Evolutionary conservation across 257 asterid species (phyloP), one percentile per base, ranked within the genome.

Genomic region (Nicotiana sylvestris): DNA sequence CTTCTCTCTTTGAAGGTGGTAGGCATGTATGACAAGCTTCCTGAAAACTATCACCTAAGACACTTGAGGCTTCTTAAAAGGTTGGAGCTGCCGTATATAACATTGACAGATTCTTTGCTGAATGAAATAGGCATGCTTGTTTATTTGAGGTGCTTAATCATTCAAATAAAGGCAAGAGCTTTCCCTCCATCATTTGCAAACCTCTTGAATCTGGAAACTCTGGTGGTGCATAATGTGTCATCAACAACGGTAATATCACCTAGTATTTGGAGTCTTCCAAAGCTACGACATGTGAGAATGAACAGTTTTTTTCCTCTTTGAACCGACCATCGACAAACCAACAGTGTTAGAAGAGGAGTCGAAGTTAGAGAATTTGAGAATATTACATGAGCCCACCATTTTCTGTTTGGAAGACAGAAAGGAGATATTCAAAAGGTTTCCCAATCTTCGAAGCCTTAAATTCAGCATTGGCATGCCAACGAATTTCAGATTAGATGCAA

Each of bases 1-100:
- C 68, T 55, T 35, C 81, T 27, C n/a, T 81, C 85, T 60, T 55
- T 76, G 78, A 57, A 57, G 21, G 21, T 21, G 62, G 3, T 58
- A 39, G 2, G 4, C 37, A 33, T 0, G 37, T 0, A 33, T 33
- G 37, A 0, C 37, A 0, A 4, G 0, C 37, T 33, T 29, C 39
- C 68, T 9, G 17, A 21, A 49, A 4, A 25, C 25, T 49, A 51
- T 82, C 46, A 62, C 53, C 70, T 58, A 80, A 12, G 76, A 76
- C 12, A 80, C 10, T 55, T 78, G 39, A 83, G 81, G 78, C 85
- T 68, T 49, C 66, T 87, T 13, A 49, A 53, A 53, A 53, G 58
- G 58, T 53, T 53, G 18, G 58, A 53, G 58, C 58, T 53, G n/a
- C 18, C 21, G 21, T 21, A 21, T 21, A 21, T 21, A 21, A 0